Conservation (phyloP, 805 yeast genomes). For the Nakazawaea peltata region DNA sequence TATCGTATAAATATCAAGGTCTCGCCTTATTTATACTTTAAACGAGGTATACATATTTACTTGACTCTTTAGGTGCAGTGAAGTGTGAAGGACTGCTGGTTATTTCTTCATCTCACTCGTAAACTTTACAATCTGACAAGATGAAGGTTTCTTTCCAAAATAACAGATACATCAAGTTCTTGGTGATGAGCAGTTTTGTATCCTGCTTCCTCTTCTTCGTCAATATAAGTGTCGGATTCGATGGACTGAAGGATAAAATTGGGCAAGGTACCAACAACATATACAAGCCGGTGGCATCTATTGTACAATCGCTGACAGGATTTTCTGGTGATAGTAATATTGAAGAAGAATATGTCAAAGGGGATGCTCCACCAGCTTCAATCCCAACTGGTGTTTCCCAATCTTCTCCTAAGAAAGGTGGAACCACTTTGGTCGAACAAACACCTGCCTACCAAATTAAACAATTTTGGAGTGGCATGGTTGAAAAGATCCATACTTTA, state of each 20-base stretch:
- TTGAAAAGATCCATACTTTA: conserved; percentile 1
- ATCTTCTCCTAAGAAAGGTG: too few relatives aligned
- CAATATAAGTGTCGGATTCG: conserved; percentile 1
- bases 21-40: too few relatives aligned
- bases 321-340: neutral
- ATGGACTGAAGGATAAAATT: neutral
- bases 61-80: too few relatives aligned
- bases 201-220: conserved; percentile 2
- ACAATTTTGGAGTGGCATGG: conserved; percentile 2
- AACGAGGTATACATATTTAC: too few relatives aligned
- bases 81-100: too few relatives aligned
- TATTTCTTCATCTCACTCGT: too few relatives aligned
- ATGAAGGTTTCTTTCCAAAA: neutral
- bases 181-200: neutral
- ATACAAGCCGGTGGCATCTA: neutral
- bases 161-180: conserved; percentile 5
- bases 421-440: neutral
- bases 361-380: neutral
- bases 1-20: too few relatives aligned
- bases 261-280: neutral
- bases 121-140: too few relatives aligned
- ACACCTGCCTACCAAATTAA: conserved; percentile 1
- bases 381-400: neutral
- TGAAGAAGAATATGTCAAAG: conserved; percentile 1
- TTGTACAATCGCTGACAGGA: neutral